Conservation (phyloP, 495 filamentous ascomycete genomes). For the Aspergillus sclerotioniger region DNA sequence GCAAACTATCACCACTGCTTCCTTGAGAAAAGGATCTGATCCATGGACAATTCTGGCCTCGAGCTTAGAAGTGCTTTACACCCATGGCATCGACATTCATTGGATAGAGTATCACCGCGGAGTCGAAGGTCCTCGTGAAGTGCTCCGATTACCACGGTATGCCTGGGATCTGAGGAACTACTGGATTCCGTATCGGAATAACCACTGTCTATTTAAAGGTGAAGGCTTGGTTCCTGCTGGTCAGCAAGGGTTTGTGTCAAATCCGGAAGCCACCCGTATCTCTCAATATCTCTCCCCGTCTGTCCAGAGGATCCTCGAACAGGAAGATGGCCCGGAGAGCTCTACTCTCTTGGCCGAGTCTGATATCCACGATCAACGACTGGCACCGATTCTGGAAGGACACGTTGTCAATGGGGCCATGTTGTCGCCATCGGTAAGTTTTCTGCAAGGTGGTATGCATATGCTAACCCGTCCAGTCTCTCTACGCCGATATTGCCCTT, state of each 20-base stretch:
- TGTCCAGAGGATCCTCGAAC: conserved; percentile 15
- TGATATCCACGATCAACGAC: conserved; percentile 1
- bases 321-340: not conserved
- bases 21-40: conserved; percentile 37
- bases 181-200: conserved; percentile 30
- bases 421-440: conserved; percentile 29
- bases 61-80: conserved; percentile 54
- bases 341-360: conserved; percentile 23
- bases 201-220: conserved; percentile 22
- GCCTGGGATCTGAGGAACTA: conserved; percentile 33
- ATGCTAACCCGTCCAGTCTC: conserved; percentile 1
- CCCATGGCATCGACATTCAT: conserved; percentile 54
- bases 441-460: not conserved
- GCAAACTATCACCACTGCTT: conserved; percentile 42
- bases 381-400: conserved; percentile 21
- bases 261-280: no score
- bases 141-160: conserved; percentile 9
- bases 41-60: conserved; percentile 54
- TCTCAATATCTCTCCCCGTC: conserved; percentile 1
- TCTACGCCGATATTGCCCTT: conserved; percentile 13
- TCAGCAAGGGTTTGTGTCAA: not conserved
- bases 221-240: not conserved
- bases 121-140: not conserved
- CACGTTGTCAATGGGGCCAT: conserved; percentile 34
- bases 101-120: conserved; percentile 57